Conservation (phyloP, 2,329 filamentous ascomycete species). For the Botrytis medusae region DNA sequence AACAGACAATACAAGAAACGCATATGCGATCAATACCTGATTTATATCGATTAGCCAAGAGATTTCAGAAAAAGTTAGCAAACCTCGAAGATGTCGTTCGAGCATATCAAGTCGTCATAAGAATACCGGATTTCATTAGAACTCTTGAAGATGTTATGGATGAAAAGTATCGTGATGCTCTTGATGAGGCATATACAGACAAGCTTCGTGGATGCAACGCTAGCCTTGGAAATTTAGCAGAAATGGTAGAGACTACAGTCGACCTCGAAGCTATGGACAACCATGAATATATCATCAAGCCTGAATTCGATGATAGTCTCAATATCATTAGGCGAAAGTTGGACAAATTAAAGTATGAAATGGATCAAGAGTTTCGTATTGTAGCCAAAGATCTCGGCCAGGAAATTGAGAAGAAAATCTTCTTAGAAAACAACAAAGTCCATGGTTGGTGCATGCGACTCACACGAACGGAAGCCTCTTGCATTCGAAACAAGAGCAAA, state of each 20-base stretch:
- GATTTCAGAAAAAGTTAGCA: conserved; percentile 88
- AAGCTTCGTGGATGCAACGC: conserved; percentile 77
- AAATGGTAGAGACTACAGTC: conserved; percentile 98
- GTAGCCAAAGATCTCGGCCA: conserved; percentile 81
- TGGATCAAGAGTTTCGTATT: conserved; percentile 76
- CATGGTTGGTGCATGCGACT: conserved; percentile 97
- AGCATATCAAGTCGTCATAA: conserved; percentile 91
- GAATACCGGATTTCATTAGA: conserved; percentile 83
- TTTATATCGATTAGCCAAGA: conserved; percentile 88
- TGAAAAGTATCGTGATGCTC: conserved; percentile 81
- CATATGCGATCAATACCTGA: conserved; percentile 92
- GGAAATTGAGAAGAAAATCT: conserved; percentile 97
- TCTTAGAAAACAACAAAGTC: conserved; percentile 92
- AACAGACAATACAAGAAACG: conserved; percentile 96
- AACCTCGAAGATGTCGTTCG: conserved; percentile 94
- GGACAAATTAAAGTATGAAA: conserved; percentile 77
- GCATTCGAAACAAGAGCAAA: conserved; percentile 84
- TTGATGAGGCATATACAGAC: conserved; percentile 83
- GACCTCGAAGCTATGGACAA: conserved; percentile 93
- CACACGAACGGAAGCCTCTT: conserved; percentile 85
- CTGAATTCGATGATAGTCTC: conserved; percentile 90
- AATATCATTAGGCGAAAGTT: conserved; percentile 88
- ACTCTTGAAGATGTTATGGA: conserved; percentile 95
- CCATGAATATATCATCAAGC: conserved; percentile 98
- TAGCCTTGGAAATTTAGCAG: conserved; percentile 80